These are phyloP conservation scores for Thalassiosira livingstoniorum DNA, from an alignment of 352 stramenopile genomes.

Conservation along the genomic window DNA sequence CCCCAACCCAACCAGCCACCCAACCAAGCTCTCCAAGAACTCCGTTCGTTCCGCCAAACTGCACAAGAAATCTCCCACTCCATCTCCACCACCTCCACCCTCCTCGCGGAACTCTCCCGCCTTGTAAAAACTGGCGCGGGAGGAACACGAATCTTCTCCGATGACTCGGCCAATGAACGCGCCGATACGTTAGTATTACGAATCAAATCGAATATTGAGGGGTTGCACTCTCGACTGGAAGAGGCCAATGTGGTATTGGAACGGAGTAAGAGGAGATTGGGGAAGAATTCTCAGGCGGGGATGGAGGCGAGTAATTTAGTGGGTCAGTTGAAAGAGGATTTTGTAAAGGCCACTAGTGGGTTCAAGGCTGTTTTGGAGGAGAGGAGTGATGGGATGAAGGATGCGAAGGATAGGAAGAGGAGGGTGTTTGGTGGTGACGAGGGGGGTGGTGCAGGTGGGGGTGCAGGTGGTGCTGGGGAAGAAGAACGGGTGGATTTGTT, in stretches of 20 bases:
- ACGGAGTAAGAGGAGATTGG: constrained; percentile 69
- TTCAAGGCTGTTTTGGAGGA: constrained; percentile 84
- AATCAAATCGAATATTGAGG: constrained; percentile 82
- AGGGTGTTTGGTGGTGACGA: constrained; percentile 67
- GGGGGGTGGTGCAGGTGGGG: constrained; percentile 44
- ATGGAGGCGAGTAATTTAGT: constrained; percentile 82
- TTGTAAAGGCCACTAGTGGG: constrained; percentile 73
- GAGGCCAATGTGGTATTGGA: constrained; percentile 63
- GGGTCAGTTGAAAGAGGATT: constrained; percentile 78
- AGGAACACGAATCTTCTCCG: constrained; percentile 69
- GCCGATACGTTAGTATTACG: constrained; percentile 78
- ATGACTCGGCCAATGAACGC: constrained; percentile 66
- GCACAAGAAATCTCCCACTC: constrained; percentile 76
- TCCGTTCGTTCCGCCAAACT: constrained; percentile 75
- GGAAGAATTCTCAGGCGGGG: constrained; percentile 77
- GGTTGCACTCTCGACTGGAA: constrained; percentile 76
- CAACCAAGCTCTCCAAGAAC: constrained; percentile 55
- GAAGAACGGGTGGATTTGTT: constrained; percentile 65
- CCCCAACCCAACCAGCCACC: constrained; percentile 27
- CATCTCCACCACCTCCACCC: constrained; percentile 70
- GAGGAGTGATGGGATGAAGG: constrained; percentile 79
- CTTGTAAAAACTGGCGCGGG: constrained; percentile 69
- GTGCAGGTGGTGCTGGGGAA: constrained; percentile 37
- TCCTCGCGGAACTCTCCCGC: constrained; percentile 76
- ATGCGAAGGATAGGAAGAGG: constrained; percentile 72